Conservation (phyloP, 306 rosid species). For the Glycine latifolia region DNA sequence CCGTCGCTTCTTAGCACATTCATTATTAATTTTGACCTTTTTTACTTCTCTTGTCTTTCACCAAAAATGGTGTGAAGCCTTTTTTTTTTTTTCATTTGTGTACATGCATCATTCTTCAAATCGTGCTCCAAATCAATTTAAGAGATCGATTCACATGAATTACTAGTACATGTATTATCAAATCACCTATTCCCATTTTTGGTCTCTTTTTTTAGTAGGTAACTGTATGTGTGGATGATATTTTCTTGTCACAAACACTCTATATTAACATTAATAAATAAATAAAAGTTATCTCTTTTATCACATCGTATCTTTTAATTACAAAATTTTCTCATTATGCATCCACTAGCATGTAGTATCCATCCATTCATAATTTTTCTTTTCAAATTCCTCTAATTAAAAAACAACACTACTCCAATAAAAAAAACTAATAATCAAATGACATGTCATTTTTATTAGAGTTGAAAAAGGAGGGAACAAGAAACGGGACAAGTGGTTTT, state of each 20-base stretch:
- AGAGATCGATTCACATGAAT: background rate
- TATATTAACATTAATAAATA: background rate
- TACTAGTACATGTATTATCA: background rate
- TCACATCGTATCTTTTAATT: background rate
- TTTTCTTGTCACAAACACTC: background rate
- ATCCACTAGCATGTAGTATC: background rate
- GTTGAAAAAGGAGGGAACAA: background rate
- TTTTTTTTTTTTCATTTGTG: no score
- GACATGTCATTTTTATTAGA: background rate
- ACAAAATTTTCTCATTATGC: background rate
- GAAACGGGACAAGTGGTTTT: conserved; percentile 5
- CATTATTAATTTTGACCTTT: no score
- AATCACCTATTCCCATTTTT: background rate
- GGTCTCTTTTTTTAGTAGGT: background rate
- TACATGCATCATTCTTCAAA: no score
- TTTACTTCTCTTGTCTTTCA: no score
- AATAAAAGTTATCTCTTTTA: no score
- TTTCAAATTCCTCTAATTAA: background rate
- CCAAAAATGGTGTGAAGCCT: no score
- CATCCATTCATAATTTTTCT: background rate
- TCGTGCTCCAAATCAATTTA: no score
- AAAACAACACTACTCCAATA: background rate
- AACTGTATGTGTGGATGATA: background rate
- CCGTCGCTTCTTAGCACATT: no score
- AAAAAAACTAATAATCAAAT: background rate